Conservation (phyloP, 768 basidiomycete genomes). For the Pisolithus sp. region DNA sequence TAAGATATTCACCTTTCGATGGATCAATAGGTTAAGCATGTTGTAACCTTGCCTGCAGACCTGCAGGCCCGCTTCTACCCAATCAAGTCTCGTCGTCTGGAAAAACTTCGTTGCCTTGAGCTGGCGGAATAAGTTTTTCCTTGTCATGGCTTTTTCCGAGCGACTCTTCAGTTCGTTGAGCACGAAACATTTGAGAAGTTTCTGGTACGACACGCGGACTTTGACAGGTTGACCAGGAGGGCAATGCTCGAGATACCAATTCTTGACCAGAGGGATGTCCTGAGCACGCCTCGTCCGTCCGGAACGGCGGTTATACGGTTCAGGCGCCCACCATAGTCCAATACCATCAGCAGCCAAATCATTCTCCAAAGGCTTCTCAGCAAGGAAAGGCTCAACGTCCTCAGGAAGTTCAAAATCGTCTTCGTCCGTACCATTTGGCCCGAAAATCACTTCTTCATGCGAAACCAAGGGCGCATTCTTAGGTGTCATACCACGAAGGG, state of each 20-base stretch:
- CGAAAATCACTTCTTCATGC: conserved; percentile 92
- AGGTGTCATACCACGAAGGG: conserved; percentile 76
- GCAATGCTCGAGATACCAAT: conserved; percentile 98
- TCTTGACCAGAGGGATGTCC: conserved; percentile 93
- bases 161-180: conserved; percentile 88
- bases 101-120: conserved; percentile 99
- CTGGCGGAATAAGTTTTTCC: conserved; percentile 94
- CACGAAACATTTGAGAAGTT: conserved; percentile 91
- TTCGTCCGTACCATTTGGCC: conserved; percentile 77
- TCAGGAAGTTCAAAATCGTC: conserved; percentile 86
- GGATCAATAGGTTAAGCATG: conserved; percentile 97
- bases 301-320: conserved; percentile 88
- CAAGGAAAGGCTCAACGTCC: conserved; percentile 71
- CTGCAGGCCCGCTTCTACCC: conserved; percentile 98
- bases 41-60: conserved; percentile 99
- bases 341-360: conserved; percentile 95
- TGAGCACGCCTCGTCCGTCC: conserved; percentile 92
- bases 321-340: conserved; percentile 97
- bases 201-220: conserved; percentile 98
- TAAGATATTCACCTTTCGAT: conserved; percentile 70
- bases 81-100: conserved; percentile 95
- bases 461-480: conserved; percentile 79
- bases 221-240: conserved; percentile 95
- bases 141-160: conserved; percentile 94
- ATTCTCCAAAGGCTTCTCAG: conserved; percentile 72